Conservation (phyloP, 805 yeast genomes). For the Ascoidea asiatica region DNA sequence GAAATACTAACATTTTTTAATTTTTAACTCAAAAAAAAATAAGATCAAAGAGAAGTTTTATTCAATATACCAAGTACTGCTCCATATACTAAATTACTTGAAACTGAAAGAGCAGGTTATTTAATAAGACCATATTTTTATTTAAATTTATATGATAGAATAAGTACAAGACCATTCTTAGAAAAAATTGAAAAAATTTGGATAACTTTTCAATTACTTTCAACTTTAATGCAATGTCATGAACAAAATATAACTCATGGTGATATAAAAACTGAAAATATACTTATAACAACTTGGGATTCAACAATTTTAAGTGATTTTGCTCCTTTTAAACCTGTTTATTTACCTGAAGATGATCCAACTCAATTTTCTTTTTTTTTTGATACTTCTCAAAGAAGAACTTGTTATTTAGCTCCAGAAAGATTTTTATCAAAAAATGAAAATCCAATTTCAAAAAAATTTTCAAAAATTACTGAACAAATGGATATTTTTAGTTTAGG, state of each 20-base stretch:
- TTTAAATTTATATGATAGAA: slow-evolving; percentile 75
- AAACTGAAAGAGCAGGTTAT: slow-evolving; percentile 88
- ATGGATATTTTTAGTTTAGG: slow-evolving; percentile 82
- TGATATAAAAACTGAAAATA: slow-evolving; percentile 83
- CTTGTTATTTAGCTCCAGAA: slow-evolving; percentile 92
- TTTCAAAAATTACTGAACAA: slow-evolving; percentile 28
- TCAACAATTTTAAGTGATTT: slow-evolving; percentile 79
- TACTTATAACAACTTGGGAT: slow-evolving; percentile 77
- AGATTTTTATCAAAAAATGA: slow-evolving; percentile 35
- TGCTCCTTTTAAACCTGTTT: slow-evolving; percentile 72
- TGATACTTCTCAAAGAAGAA: slow-evolving; percentile 77
- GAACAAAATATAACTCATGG: slow-evolving; percentile 59
- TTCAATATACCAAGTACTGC: slow-evolving; percentile 45
- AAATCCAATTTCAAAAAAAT: slow-evolving; percentile 5
- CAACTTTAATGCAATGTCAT: slow-evolving; percentile 55
- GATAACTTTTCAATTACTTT: slow-evolving; percentile 68
- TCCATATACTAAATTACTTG: slow-evolving; percentile 62
- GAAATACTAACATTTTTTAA: slow-evolving; percentile 11
- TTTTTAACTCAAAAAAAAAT: slow-evolving; percentile 13
- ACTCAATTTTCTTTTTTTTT: slow-evolving; percentile 84
- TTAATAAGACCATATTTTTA: slow-evolving; percentile 69
- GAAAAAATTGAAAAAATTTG: slow-evolving; percentile 73
- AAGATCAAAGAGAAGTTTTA: slow-evolving; percentile 25
- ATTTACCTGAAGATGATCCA: slow-evolving; percentile 85
- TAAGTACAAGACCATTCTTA: slow-evolving; percentile 78